phyloP scores from a whole-genome alignment of 106 monocot genomes.

The Dactylorhiza incarnata region DNA sequence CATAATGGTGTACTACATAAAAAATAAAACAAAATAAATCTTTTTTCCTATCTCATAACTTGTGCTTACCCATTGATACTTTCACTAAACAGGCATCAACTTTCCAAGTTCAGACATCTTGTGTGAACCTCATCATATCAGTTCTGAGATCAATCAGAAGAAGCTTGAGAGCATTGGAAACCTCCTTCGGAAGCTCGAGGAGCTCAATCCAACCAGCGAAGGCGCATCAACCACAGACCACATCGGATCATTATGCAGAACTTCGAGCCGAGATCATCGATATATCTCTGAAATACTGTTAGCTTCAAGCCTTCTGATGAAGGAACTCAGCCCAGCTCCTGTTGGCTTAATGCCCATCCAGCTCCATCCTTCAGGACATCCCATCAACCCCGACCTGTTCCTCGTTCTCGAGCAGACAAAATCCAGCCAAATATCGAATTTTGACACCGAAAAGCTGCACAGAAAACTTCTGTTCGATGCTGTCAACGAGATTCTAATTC shows the following conservation, averaged over 20 bases:
- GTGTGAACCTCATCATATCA: neutral
- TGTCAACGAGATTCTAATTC: conserved; percentile 35
- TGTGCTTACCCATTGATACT: neutral
- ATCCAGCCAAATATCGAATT: conserved; percentile 5
- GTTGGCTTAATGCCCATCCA: conserved; percentile 14
- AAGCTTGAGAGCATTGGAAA: conserved; percentile 40
- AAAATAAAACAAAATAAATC: no score
- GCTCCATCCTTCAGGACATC: conserved; percentile 30
- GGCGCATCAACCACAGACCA: conserved; percentile 17
- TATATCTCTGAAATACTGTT: conserved; percentile 52
- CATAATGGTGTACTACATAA: no score
- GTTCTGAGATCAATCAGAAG: conserved; percentile 27
- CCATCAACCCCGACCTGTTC: conserved; percentile 60
- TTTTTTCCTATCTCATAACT: neutral
- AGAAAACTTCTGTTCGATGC: conserved; percentile 47
- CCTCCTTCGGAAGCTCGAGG: conserved; percentile 43
- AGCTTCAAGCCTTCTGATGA: conserved; percentile 44
- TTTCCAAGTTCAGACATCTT: neutral
- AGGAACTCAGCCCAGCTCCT: conserved; percentile 10
- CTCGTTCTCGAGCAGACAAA: conserved; percentile 48
- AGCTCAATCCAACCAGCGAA: conserved; percentile 20
- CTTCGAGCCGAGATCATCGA: conserved; percentile 39
- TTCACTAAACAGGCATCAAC: conserved; percentile 12
- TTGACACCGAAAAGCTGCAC: conserved; percentile 26
- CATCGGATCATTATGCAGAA: conserved; percentile 37